phyloP scores from a whole-genome alignment of 2,329 filamentous ascomycete species.

The Talaromyces piceae region DNA sequence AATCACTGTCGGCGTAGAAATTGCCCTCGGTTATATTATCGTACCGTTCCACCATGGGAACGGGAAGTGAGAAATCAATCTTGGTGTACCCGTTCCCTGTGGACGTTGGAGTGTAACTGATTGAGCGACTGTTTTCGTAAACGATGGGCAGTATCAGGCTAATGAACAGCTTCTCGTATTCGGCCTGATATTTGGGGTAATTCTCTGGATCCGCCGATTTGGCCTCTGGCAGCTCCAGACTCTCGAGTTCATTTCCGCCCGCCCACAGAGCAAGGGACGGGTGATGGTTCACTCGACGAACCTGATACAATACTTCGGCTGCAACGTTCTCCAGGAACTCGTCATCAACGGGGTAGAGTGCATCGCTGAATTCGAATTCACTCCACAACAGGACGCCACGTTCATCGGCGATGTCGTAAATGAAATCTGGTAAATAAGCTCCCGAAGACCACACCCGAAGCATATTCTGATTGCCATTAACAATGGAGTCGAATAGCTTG shows the following conservation, averaged over 20 bases:
- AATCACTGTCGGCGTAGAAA: slow-evolving; percentile 55
- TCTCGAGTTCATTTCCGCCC: slow-evolving; percentile 55
- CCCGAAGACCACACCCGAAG: slow-evolving; percentile 56
- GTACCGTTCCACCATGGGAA: slow-evolving; percentile 52
- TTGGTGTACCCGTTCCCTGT: slow-evolving; percentile 53
- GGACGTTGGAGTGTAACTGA: slow-evolving; percentile 54
- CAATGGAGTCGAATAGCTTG: slow-evolving; percentile 48
- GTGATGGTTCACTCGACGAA: slow-evolving; percentile 55
- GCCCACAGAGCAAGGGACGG: slow-evolving; percentile 50
- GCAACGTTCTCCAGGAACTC: slow-evolving; percentile 50
- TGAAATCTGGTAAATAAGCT: slow-evolving; percentile 54
- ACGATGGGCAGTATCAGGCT: slow-evolving; percentile 49
- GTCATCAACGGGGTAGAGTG: slow-evolving; percentile 49
- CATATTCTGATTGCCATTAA: slow-evolving; percentile 58
- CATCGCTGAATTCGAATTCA: slow-evolving; percentile 57
- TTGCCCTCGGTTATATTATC: slow-evolving; percentile 45
- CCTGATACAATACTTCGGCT: slow-evolving; percentile 52
- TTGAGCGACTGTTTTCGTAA: slow-evolving; percentile 52
- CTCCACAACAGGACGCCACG: slow-evolving; percentile 55
- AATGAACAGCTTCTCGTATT: slow-evolving; percentile 55
- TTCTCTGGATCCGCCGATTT: slow-evolving; percentile 39
- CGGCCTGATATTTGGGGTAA: slow-evolving; percentile 36
- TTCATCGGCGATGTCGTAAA: slow-evolving; percentile 57
- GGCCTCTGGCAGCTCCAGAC: slow-evolving; percentile 41
- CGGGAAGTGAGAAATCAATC: slow-evolving; percentile 46